Evolutionary conservation across 179 eudicot genomes (phyloP), one percentile per base, ranked within the genome.

Genomic region (Monotropa hypopitys): DNA sequence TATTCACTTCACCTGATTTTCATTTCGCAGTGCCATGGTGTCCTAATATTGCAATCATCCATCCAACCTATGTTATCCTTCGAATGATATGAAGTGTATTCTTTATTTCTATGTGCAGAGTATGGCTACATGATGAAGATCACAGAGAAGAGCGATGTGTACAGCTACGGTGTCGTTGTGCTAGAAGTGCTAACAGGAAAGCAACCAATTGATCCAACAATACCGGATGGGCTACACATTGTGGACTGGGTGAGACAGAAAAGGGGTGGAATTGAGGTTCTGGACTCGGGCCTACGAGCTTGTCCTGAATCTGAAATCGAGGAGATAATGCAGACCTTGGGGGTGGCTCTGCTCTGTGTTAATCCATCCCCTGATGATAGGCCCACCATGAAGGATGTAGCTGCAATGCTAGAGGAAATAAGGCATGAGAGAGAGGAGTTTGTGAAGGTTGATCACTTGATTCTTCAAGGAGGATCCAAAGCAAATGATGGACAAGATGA

Each of bases 81-180:
- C n/a, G n/a, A n/a, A n/a, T n/a, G 10, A 12, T 45, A 45, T 45
- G 10, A 8, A 57, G 15, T 40, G 20, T 16, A 9, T 21, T 21
- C 43, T 15, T 21, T 56, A 23, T 50, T 20, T 18, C 33, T 42
- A 45, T n/a, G 13, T 72, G 51, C 86, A 94, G 98, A 94, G 84
- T 92, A 92, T 74, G 98, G 97, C 35, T 92, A 88, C 83, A 82
- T 87, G 88, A 81, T 87, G 92, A 90, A 92, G 82, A 90, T 94
- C 61, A 92, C 98, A 9, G 97, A 90, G 80, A 92, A 92, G 84
- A 94, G 93, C 53, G 98, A 94, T n/a, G 96, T 94, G 1, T 94
- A 92, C 84, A 94, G 98, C 87, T 94, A 83, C 33, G 98, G 97
- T 4, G 94, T 94, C 0, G 98, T 94, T 2, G 84, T 94, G 57